These are phyloP conservation scores for Pseudocercospora ulei DNA, from an alignment of 2,329 filamentous ascomycete species.

Conservation along the genomic window DNA sequence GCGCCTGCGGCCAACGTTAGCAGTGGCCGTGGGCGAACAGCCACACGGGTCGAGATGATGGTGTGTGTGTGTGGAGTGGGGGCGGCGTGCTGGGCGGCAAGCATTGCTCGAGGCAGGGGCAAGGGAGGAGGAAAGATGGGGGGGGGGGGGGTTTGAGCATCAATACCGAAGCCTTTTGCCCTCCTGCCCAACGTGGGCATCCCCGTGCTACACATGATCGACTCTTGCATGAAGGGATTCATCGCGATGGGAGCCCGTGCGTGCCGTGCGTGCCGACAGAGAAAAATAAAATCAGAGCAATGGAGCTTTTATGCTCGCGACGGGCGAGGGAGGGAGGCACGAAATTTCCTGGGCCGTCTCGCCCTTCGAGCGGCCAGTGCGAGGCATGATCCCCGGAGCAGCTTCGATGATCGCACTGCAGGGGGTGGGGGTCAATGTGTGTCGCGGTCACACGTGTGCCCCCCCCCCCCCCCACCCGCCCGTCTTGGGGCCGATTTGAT, in stretches of 20 bases:
- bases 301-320: not conserved
- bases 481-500: no score
- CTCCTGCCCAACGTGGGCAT: constrained; percentile 15
- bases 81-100: no score
- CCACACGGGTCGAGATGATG: no score
- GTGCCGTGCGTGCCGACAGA: not conserved
- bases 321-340: no score
- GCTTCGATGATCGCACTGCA: no score
- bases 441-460: no score
- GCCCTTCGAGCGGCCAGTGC: no score
- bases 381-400: no score
- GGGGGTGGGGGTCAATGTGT: no score
- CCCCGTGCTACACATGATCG: constrained; percentile 8
- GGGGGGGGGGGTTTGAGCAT: not conserved
- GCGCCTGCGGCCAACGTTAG: constrained; percentile 11
- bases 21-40: not conserved
- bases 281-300: constrained; percentile 3
- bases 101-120: not conserved
- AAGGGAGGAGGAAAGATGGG: not conserved
- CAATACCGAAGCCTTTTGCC: constrained; percentile 13
- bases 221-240: constrained; percentile 10
- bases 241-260: not conserved
- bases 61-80: no score
- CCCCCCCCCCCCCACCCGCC: no score
- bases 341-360: no score